Evolutionary conservation across 1,284 basidiomycete genomes (phyloP).

Genomic region (Sporisorium sorghi): DNA sequence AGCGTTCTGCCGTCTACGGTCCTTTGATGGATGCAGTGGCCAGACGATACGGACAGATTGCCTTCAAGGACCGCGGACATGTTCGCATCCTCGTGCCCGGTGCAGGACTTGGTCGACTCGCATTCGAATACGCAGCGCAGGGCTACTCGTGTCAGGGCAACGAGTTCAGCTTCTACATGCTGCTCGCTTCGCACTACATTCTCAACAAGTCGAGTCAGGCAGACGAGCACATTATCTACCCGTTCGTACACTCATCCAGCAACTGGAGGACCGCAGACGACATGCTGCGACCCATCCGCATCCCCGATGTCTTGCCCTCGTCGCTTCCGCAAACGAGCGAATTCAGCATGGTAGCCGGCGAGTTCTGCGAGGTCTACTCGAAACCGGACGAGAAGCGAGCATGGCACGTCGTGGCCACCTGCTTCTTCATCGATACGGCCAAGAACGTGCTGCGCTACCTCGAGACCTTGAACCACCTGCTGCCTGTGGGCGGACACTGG

Average conservation of each 20-base stretch:
- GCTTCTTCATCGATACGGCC: constrained; percentile 96
- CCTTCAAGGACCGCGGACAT: constrained; percentile 25
- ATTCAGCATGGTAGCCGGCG: constrained; percentile 68
- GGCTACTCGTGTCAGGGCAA: constrained; percentile 66
- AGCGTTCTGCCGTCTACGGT: constrained; percentile 57
- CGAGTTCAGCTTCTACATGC: constrained; percentile 68
- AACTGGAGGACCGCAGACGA: constrained; percentile 62
- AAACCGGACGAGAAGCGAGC: constrained; percentile 76
- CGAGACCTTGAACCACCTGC: constrained; percentile 64
- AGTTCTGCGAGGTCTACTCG: constrained; percentile 64
- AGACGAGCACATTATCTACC: constrained; percentile 60
- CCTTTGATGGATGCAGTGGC: constrained; percentile 59
- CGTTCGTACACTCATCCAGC: constrained; percentile 63
- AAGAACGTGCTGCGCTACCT: constrained; percentile 65
- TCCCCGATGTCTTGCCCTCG: constrained; percentile 66
- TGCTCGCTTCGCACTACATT: constrained; percentile 65
- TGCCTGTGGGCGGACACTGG: constrained; percentile 64
- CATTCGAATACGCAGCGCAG: constrained; percentile 60
- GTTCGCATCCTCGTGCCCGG: constrained; percentile 64
- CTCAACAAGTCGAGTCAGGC: constrained; percentile 60
- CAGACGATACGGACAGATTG: constrained; percentile 32
- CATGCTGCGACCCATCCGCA: constrained; percentile 55
- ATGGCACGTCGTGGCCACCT: constrained; percentile 92
- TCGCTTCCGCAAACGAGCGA: constrained; percentile 55
- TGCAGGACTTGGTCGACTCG: constrained; percentile 63